Evolutionary conservation across 345 rosid genomes (phyloP), one percentile per base, ranked within the genome.

Genomic region (Kernera saxatilis): DNA sequence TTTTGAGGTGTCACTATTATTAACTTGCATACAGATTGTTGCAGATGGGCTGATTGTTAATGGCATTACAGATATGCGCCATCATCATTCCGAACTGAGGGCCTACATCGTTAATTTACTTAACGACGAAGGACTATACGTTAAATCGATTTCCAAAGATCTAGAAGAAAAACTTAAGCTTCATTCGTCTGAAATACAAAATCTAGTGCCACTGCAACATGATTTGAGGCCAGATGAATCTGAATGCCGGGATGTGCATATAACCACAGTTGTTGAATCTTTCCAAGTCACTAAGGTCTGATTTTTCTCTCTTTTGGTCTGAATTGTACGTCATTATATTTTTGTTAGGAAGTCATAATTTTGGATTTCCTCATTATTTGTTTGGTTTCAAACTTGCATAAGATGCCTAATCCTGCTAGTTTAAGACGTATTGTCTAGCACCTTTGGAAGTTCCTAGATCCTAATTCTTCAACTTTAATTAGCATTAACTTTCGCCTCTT

Each of bases 11-110:
- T 40, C 63, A 33, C 73, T 62, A 25, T 59, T 82, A 53, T 59
- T 82, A 53, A 60, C 41, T 67, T 79, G 9, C 66, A 13, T 70
- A 79, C 93, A 95, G 99, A 66, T 82, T 60, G 49, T 66, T 69
- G 82, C 81, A 53, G 81, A 79, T 79, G 81, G 85, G 82, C 72
- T 77, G 74, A 63, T 95, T 56, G 60, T 78, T 63, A 71, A 74
- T 64, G 81, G 74, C 60, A 69, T 92, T 77, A 52, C 66, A 57
- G 85, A 80, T 52, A 62, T 95, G 68, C 90, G 55, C 14, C 75
- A 83, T 68, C 80, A 46, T 61, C 87, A 92, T 87, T 84, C 88
- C 65, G 78, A 81, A 76, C 81, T 85, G 43, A 90, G 83, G 78
- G 75, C 41, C 41, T 67, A 86, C 54, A 75, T 95, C 65, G 70